These are phyloP conservation scores for Ashbya aceris DNA, from an alignment of 1,139 yeast species.

Conservation along the genomic window DNA sequence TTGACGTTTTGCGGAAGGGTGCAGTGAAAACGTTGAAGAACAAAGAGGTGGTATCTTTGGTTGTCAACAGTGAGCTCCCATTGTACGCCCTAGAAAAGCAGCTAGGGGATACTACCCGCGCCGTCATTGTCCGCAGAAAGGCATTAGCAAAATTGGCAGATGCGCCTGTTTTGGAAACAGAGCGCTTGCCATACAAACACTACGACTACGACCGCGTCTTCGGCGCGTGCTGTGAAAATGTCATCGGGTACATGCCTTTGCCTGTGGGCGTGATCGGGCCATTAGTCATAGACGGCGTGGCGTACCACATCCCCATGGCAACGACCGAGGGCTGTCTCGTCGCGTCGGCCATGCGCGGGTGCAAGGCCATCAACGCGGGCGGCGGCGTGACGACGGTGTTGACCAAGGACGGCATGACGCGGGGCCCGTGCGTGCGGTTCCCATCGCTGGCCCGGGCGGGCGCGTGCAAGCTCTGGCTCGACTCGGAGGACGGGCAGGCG, in stretches of 20 bases:
- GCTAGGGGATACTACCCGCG: conserved; percentile 77
- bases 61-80: conserved; percentile 72
- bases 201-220: conserved; percentile 94
- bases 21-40: conserved; percentile 55
- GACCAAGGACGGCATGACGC: conserved; percentile 96
- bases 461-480: conserved; percentile 91
- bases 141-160: conserved; percentile 77
- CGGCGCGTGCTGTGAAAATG: conserved; percentile 99
- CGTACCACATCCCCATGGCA: conserved; percentile 95
- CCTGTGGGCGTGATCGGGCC: conserved; percentile 99
- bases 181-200: conserved; percentile 64
- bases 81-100: conserved; percentile 90
- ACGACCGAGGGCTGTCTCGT: conserved; percentile 98
- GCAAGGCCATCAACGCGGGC: conserved; percentile 95
- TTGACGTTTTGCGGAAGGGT: conserved; percentile 60
- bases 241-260: conserved; percentile 88
- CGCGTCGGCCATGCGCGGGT: conserved; percentile 98
- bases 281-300: conserved; percentile 73
- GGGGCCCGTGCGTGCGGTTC: conserved; percentile 96
- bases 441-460: conserved; percentile 80
- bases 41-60: conserved; percentile 66
- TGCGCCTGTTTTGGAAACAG: conserved; percentile 68
- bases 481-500: conserved; percentile 86
- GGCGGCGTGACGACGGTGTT: conserved; percentile 92
- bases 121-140: conserved; percentile 85